These are phyloP conservation scores for Aspergillus diversus DNA, from an alignment of 495 filamentous ascomycete species.

Conservation along the genomic window DNA sequence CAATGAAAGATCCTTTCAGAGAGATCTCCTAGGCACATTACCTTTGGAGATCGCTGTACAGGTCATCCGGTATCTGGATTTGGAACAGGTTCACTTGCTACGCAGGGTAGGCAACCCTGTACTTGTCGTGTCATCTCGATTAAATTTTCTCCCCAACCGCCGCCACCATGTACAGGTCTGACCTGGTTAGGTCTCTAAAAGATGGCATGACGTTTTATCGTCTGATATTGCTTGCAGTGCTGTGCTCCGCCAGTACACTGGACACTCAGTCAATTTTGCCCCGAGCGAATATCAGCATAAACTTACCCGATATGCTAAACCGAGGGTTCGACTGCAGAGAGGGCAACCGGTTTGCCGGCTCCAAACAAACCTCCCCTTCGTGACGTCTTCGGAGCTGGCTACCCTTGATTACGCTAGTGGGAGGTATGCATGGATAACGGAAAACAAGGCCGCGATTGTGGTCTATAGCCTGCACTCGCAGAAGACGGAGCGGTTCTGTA, in stretches of 20 bases:
- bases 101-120: slow-evolving; percentile 29
- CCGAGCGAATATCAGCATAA: neutral
- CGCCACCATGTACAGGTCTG: neutral
- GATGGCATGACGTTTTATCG: slow-evolving; percentile 37
- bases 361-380: slow-evolving; percentile 3
- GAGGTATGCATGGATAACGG: slow-evolving; percentile 28
- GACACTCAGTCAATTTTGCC: slow-evolving; percentile 6
- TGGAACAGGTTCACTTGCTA: slow-evolving; percentile 32
- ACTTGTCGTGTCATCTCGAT: neutral
- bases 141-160: neutral
- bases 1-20: slow-evolving; percentile 28
- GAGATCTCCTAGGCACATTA: slow-evolving; percentile 39
- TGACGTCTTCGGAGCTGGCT: neutral
- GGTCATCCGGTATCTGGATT: slow-evolving; percentile 27
- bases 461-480: slow-evolving; percentile 24
- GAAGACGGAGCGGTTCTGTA: slow-evolving; percentile 24
- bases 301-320: slow-evolving; percentile 26
- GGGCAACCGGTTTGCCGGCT: slow-evolving; percentile 22
- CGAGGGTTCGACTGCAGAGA: slow-evolving; percentile 26
- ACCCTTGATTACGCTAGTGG: slow-evolving; percentile 31
- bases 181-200: slow-evolving; percentile 35
- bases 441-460: slow-evolving; percentile 13
- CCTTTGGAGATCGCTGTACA: slow-evolving; percentile 38
- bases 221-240: slow-evolving; percentile 23
- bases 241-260: slow-evolving; percentile 22